Base-by-base conservation (phyloP, 768 basidiomycete species). In the Mycena vulgaris region DNA sequence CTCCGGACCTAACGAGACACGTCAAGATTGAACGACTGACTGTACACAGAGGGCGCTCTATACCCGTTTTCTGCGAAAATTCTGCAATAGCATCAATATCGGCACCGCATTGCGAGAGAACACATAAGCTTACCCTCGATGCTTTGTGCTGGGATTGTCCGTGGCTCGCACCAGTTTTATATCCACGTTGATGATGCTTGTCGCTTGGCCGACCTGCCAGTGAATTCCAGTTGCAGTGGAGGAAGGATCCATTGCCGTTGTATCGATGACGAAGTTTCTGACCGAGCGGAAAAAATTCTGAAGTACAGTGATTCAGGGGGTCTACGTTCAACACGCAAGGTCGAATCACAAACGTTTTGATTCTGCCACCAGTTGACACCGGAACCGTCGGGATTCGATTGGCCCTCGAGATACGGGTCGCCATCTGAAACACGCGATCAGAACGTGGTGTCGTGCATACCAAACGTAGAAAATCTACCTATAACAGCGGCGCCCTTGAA, bases 171-270 rank as follows among this genome's bases (percentile, higher is more conserved):
- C 7, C 48, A 39, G 8, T 16, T 49, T 57, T 66, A 86, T 77
- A 37, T 80, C 81, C 58, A 86, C 74, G 69, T 85, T 84, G 67
- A 79, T 78, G 30, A 86, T 75, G 9, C 82, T 83, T 8, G 85
- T 86, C 10, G 83, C 81, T 73, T 86, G 85, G 21, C 85, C 83
- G 48, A 85, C 85, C 70, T 86, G 85, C 85, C 85, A 86, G 73
- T 86, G 85, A 33, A 86, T 75, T 40, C 83, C 85, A 23, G 81
- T 84, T 82, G 27, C 70, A 72, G 2, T 76, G 60, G 19, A 79
- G 76, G 25, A n/a, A n/a, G 75, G 56, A 10, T 80, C 79, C 76
- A 83, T 80, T 35, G 73, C 74, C 16, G 78, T 78, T 21, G 82
- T 71, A 73, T 86, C 84, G 77, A 86, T 83, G 58, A 82, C 78